Evolutionary conservation across 2,329 filamentous ascomycete species (phyloP).

Genomic region (Aspergillus fructus): DNA sequence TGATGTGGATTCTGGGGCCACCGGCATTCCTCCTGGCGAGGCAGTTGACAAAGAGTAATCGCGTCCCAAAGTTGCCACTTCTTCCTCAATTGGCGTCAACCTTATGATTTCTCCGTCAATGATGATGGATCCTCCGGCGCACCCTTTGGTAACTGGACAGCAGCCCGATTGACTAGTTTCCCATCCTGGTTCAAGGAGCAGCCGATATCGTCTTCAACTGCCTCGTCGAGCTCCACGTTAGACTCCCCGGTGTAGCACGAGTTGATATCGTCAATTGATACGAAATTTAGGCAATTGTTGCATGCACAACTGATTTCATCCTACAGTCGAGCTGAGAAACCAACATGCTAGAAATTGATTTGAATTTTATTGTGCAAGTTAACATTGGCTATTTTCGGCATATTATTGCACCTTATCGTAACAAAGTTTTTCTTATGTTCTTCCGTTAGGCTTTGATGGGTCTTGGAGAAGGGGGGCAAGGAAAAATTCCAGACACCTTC

Average conservation of each 20-base stretch:
- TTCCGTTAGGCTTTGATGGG: constrained; percentile 21
- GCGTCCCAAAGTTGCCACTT: constrained; percentile 10
- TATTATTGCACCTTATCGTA: constrained; percentile 16
- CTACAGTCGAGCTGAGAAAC: constrained; percentile 9
- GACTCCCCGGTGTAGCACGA: constrained; percentile 6
- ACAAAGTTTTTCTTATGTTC: constrained; percentile 4
- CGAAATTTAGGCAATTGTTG: constrained; percentile 17
- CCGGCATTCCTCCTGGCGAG: constrained; percentile 8
- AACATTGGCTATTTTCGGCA: constrained; percentile 1
- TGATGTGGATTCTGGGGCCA: constrained; percentile 15
- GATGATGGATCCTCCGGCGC: constrained; percentile 11
- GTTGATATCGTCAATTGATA: constrained; percentile 13
- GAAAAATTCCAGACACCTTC: constrained; percentile 14
- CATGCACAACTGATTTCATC: constrained; percentile 14
- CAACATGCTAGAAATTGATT: neutral
- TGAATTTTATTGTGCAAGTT: constrained; percentile 1
- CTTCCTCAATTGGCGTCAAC: constrained; percentile 8
- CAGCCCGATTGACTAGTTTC: constrained; percentile 2
- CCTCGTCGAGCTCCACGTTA: neutral
- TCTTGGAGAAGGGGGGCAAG: constrained; percentile 16
- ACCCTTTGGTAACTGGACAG: constrained; percentile 4
- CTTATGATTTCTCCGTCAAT: constrained; percentile 15
- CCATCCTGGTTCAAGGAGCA: constrained; percentile 6
- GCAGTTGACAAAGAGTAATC: constrained; percentile 1
- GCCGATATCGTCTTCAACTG: constrained; percentile 5